Evolutionary conservation across 805 yeast genomes (phyloP).

Genomic region (Ogataea chonburiensis): DNA sequence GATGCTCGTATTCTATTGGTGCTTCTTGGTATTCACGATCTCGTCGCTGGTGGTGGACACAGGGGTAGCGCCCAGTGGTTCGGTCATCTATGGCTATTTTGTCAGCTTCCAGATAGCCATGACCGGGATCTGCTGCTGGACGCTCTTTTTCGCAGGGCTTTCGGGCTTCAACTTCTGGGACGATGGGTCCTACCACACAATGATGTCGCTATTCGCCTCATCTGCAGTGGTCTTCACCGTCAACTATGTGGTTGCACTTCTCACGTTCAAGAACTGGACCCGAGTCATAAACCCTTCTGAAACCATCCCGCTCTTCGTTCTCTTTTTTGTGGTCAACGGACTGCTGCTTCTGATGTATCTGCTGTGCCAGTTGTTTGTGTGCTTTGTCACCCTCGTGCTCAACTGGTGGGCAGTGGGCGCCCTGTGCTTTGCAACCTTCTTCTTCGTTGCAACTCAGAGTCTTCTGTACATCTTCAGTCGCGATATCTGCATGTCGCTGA

Average conservation of each 20-base stretch:
- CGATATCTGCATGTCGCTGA: constrained; percentile 63
- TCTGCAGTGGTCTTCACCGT: constrained; percentile 59
- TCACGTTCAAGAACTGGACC: constrained; percentile 73
- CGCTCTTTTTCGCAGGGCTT: constrained; percentile 70
- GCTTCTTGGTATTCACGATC: constrained; percentile 55
- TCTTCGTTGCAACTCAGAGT: constrained; percentile 80
- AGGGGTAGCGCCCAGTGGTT: constrained; percentile 89
- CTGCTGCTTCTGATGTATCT: constrained; percentile 60
- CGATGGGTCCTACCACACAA: constrained; percentile 75
- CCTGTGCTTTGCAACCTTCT: constrained; percentile 63
- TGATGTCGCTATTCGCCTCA: constrained; percentile 52
- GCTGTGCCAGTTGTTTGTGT: constrained; percentile 65
- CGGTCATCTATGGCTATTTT: constrained; percentile 71
- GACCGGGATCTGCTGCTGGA: constrained; percentile 67
- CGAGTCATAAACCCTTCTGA: constrained; percentile 46
- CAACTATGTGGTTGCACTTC: constrained; percentile 63
- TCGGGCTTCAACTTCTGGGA: constrained; percentile 91
- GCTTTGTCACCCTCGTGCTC: constrained; percentile 57
- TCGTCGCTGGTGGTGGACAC: constrained; percentile 79
- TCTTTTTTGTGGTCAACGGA: constrained; percentile 71
- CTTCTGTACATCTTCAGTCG: constrained; percentile 67
- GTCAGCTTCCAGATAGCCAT: constrained; percentile 80
- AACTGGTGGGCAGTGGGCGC: constrained; percentile 92
- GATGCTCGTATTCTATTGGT: constrained; percentile 69
- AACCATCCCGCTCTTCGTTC: constrained; percentile 68